Evolutionary conservation across 129 eudicot species (phyloP), one percentile per base, ranked within the genome.

Genomic region (Tanacetum coccineum): DNA sequence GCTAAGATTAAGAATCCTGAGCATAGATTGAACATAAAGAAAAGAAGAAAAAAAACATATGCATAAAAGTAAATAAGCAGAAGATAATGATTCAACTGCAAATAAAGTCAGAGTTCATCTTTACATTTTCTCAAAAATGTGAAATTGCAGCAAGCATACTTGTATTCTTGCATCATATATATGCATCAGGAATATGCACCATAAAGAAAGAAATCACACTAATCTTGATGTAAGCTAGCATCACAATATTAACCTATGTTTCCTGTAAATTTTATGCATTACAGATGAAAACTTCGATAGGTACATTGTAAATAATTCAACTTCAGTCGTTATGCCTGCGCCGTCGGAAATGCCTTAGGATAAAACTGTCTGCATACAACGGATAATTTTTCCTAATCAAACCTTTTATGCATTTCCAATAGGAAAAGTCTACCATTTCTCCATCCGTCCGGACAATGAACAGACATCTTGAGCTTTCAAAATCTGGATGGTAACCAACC

Each of bases 391-490:
- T 89, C 78, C 87, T 77, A 57, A 94, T 87, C 51, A 86, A 82
- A 54, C 96, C 97, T 82, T 93, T 93, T 73, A 93, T 82, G 86
- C 99, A 94, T 80, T 94, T 94, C 99, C 99, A 89, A 72, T 82
- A 93, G 32, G 99, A 93, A 74, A 93, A 93, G 60, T 93, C 99
- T 0, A 89, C 87, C 78, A 73, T 19, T 77, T 81, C 83, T 61
- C 95, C 96, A 73, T 84, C 95, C 62, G 82, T 89, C 14, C 95
- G 87, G 28, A 86, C 93, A 28, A 94, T 82, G 83, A 93, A 94
- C 66, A 94, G 67, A 67, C 99, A 94, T 57, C 97, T 80, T 0
- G 99, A 94, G 73, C 69, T 81, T 69, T 81, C 88, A 73, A 88
- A 94, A 75, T 86, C 80, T 49, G 99, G 97, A 81, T 94, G 99